Base-by-base conservation (phyloP, 2,329 filamentous ascomycete species). In the Monosporascus cannonballus region DNA sequence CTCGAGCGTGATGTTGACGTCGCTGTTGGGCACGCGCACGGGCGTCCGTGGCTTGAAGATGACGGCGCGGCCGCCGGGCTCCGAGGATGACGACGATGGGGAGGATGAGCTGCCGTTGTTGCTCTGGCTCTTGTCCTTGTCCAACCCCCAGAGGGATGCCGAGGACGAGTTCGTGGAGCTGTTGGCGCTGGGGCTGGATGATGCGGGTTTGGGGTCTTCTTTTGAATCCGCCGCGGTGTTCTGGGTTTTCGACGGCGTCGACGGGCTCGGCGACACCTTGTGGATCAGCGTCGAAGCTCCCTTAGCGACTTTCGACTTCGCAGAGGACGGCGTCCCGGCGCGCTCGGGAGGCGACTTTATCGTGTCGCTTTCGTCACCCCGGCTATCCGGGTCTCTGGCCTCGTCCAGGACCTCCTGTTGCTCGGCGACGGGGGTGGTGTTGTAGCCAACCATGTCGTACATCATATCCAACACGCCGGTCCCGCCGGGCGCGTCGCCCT, bases 1-100 rank as follows among this genome's bases (percentile, higher is more conserved):
- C 71, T 97, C 92, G 24, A 96, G 84, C 48, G 91, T 86, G 59
- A 97, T 88, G 67, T 96, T 96, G 60, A 97, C 79, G 65, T 97
- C 94, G 67, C 87, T 91, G 47, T 85, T 89, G 1, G 87, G 84
- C 1, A 97, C 71, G 7, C 86, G 78, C 5, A 97, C 74, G 0
- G 85, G 85, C 4, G 76, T 73, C 0, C 74, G 71, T 0, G 94
- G 90, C 44, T 84, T 86, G 64, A 96, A 88, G 27, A 96, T 85
- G 41, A 95, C 87, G 2, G 83, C 83, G 59, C 86, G 86, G 25
- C 87, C 85, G 30, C 84, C 84, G 0, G 79, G 72, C 59, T 85
- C 77, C 30, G 75, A 58, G 6, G 34, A 17, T 14, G 50, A 22
- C n/a, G 27, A 34, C 6, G 54, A 55, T 17, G 53, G 54, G 3